Percentiles rank a stretch among this genome's conserved stretches.
phyloP scores from a whole-genome alignment of 2,329 filamentous ascomycete genomes.

The Monilinia polystroma region DNA sequence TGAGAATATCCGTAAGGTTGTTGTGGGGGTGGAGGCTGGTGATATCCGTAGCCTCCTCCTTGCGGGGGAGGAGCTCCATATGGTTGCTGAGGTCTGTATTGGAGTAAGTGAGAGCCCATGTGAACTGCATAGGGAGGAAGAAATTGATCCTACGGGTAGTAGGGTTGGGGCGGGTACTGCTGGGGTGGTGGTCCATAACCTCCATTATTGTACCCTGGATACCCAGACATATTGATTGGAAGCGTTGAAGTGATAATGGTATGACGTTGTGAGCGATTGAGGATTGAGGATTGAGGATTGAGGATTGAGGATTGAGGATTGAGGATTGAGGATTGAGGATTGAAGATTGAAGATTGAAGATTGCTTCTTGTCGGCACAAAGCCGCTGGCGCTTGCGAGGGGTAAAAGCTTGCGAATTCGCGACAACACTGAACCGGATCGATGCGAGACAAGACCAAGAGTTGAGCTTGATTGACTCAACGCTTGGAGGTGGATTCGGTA shows the following conservation, averaged over 20 bases:
- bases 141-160: conserved; percentile 49
- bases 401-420: neutral
- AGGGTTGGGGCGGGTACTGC: conserved; percentile 44
- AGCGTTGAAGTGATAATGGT: neutral
- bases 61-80: conserved; percentile 39
- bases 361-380: conserved; percentile 6
- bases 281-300: neutral
- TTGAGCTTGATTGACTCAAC: conserved; percentile 3
- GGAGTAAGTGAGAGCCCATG: conserved; percentile 11
- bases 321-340: neutral
- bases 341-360: neutral
- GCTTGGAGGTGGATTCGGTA: conserved; percentile 14
- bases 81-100: conserved; percentile 28
- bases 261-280: neutral
- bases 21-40: conserved; percentile 49
- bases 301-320: neutral
- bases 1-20: conserved; percentile 41
- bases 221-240: conserved; percentile 56
- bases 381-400: conserved; percentile 5
- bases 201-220: conserved; percentile 56
- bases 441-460: conserved; percentile 3
- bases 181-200: conserved; percentile 43
- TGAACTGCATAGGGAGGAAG: conserved; percentile 11
- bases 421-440: conserved; percentile 9
- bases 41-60: conserved; percentile 48